These are phyloP conservation scores for Russula sp. DNA, from an alignment of 768 basidiomycete genomes.

Conservation along the genomic window DNA sequence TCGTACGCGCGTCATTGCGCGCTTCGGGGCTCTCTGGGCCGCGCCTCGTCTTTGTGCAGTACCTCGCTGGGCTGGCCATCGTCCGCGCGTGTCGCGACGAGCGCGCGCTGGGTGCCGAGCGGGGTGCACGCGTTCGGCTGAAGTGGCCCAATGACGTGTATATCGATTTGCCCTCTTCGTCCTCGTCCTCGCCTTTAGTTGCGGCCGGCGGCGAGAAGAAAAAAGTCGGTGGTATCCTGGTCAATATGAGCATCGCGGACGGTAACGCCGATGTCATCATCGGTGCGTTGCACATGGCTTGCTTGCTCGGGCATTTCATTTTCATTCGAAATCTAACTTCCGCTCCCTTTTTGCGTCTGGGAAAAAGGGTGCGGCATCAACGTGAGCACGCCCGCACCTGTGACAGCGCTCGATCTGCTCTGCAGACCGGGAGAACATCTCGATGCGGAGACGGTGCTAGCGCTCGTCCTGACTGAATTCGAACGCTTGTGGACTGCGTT, in stretches of 20 bases:
- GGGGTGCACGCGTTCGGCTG: conserved; percentile 60
- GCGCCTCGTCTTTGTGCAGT: conserved; percentile 89
- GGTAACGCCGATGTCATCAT: conserved; percentile 74
- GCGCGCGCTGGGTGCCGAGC: conserved; percentile 45
- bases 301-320: neutral
- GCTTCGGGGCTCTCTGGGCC: conserved; percentile 46
- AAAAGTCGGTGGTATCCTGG: conserved; percentile 90
- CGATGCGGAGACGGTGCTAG: conserved; percentile 71
- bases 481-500: conserved; percentile 78
- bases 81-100: conserved; percentile 73
- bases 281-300: conserved; percentile 51
- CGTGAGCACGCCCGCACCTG: conserved; percentile 75
- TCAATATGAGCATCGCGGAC: conserved; percentile 80
- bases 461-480: conserved; percentile 72
- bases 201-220: conserved; percentile 48
- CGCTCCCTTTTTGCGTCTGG: neutral
- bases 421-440: conserved; percentile 44
- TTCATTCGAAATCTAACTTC: neutral
- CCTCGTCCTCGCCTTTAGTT: neutral
- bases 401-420: conserved; percentile 77
- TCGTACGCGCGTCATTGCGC: conserved; percentile 56
- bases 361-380: conserved; percentile 83
- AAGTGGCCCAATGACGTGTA: conserved; percentile 99
- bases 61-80: conserved; percentile 88
- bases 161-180: conserved; percentile 44